Base-by-base conservation (phyloP, 805 yeast genomes). In the Vanderwaltozyma tropicalis region DNA sequence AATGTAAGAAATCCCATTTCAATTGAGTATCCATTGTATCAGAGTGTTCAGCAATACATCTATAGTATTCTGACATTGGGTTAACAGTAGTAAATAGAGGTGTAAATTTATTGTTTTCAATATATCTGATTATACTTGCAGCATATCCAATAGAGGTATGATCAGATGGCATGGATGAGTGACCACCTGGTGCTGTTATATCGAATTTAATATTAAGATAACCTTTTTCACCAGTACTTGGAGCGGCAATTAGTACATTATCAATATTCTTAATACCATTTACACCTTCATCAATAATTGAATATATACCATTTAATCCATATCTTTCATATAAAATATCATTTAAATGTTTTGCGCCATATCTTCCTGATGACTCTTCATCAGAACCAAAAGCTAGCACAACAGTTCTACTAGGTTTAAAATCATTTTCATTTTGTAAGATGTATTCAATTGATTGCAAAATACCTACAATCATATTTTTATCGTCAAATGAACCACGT, bases 81-180 rank as follows among this genome's bases (percentile, higher is more conserved):
- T 80, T 85, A 34, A 61, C 61, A 2, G 59, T 45, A 17, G 61
- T 55, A 50, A 64, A 77, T 7, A 45, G 41, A 14, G 41, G 43
- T n/a, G 35, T 40, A 34, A 52, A 61, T 10, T 78, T 79, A 40
- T 72, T 68, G 9, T 58, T 55, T 55, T 86, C 95, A 30, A 84
- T 62, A 14, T 55, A 45, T 7, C 63, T 56, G 10, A 78, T 65
- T 39, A 83, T 62, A 40, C 79, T 75, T 2, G 85, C 67, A 37
- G 78, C 64, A 27, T 83, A 69, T 11, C 92, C 95, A 58, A 85
- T 81, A 2, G 80, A 70, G 4, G 94, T 82, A 51, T 84, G 92
- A 34, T 73, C 78, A 2, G 88, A 89, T 6, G 94, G 92, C 14
- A 70, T 57, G 7, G 88, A 79, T 1, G 89, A 76, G 53, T 82